Conservation (phyloP, 1,284 basidiomycete species). For the Sporisorium sorghi region DNA sequence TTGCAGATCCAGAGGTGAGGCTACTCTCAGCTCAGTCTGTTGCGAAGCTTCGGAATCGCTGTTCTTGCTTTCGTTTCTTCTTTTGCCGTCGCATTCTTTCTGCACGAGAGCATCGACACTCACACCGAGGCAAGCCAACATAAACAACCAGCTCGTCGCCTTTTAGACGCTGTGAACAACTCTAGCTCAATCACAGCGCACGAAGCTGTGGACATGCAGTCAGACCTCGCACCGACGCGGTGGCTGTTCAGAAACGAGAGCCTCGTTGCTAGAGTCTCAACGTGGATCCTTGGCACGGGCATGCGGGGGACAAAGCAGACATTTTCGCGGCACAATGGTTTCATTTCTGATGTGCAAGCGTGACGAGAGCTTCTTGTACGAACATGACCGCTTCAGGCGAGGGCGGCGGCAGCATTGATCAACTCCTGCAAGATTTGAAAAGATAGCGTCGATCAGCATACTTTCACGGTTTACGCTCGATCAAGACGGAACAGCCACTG, state of each 20-base stretch:
- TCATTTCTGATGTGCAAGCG: background rate
- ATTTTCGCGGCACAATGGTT: background rate
- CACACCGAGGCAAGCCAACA: background rate
- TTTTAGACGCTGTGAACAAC: background rate
- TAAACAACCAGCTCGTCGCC: background rate
- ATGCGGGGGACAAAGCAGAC: no score
- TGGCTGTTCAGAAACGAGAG: background rate
- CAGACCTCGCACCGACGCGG: background rate
- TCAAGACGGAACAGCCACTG: background rate
- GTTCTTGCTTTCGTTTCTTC: background rate
- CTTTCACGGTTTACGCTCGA: no score
- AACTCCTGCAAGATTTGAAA: constrained; percentile 24
- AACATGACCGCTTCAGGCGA: constrained; percentile 10
- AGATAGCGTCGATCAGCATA: no score
- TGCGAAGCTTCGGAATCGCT: background rate
- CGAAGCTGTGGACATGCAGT: background rate
- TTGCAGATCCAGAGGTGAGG: no score
- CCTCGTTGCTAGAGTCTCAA: background rate
- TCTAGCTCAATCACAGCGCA: background rate
- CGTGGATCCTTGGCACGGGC: background rate
- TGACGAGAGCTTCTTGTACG: background rate
- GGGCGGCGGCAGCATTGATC: constrained; percentile 37
- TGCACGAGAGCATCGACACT: background rate
- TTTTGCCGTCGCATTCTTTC: background rate
- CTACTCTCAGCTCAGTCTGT: no score